These are phyloP conservation scores for Yamadazyma kanchanaburiensis DNA, from an alignment of 1,139 yeast species.

Conservation along the genomic window DNA sequence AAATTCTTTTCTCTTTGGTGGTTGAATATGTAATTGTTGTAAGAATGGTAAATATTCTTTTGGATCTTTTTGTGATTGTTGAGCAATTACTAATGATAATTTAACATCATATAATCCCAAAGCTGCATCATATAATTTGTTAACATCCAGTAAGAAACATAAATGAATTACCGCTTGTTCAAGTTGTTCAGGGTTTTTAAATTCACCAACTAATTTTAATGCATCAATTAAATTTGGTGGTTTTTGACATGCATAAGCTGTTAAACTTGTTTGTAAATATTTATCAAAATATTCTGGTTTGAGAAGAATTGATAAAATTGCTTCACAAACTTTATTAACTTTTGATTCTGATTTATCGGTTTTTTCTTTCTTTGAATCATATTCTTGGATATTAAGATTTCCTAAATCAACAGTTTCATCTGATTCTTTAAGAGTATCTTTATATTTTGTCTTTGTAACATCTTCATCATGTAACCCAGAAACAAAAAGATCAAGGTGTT, in stretches of 20 bases:
- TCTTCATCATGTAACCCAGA: conserved; percentile 87
- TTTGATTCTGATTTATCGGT: conserved; percentile 50
- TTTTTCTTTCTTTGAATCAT: conserved; percentile 19
- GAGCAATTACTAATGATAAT: conserved; percentile 81
- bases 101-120: conserved; percentile 81
- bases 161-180: conserved; percentile 74
- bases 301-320: conserved; percentile 55
- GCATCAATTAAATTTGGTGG: conserved; percentile 87
- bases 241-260: conserved; percentile 88
- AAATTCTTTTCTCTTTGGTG: conserved; percentile 65
- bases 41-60: conserved; percentile 93
- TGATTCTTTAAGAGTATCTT: conserved; percentile 54
- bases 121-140: conserved; percentile 73
- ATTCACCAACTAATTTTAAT: conserved; percentile 54
- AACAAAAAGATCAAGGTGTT: conserved; percentile 80
- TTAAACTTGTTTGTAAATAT: conserved; percentile 75
- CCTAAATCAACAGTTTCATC: conserved; percentile 5
- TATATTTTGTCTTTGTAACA: conserved; percentile 78
- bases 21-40: conserved; percentile 70
- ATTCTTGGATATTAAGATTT: neutral
- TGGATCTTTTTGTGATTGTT: conserved; percentile 96
- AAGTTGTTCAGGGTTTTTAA: conserved; percentile 44
- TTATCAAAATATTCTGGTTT: conserved; percentile 50
- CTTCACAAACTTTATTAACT: conserved; percentile 74
- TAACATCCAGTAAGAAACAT: conserved; percentile 89